Evolutionary conservation across 345 rosid genomes (phyloP).

Genomic region (Carallia brachiata): DNA sequence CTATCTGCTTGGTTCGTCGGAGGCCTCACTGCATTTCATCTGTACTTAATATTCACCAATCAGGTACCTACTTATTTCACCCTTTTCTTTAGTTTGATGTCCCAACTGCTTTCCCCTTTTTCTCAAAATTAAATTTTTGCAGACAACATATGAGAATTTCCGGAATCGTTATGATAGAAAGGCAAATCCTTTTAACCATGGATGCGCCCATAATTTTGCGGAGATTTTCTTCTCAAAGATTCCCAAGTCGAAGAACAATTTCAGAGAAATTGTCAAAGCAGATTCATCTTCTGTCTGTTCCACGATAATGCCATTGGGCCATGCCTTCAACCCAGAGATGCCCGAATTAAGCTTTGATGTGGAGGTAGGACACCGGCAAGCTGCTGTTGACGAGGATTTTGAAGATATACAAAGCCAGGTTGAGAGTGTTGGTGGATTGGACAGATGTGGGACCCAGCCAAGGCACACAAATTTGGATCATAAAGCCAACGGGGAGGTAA

Average conservation of each 20-base stretch:
- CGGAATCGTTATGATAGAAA: conserved; percentile 66
- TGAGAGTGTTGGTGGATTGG: conserved; percentile 48
- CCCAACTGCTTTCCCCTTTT: neutral
- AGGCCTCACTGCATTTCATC: conserved; percentile 84
- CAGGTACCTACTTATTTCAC: conserved; percentile 47
- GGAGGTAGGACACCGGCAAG: conserved; percentile 52
- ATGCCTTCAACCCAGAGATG: conserved; percentile 36
- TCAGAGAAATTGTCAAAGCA: conserved; percentile 45
- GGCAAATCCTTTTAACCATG: conserved; percentile 64
- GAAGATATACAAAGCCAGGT: conserved; percentile 54
- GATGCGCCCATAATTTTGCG: conserved; percentile 37
- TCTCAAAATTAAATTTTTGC: conserved; percentile 23
- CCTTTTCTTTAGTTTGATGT: neutral
- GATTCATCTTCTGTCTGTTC: conserved; percentile 38
- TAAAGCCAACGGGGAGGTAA: conserved; percentile 45
- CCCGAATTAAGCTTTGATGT: conserved; percentile 43
- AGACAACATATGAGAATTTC: conserved; percentile 92
- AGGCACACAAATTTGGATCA: conserved; percentile 32
- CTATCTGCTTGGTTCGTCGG: conserved; percentile 83
- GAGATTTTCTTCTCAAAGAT: conserved; percentile 51
- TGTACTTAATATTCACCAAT: conserved; percentile 70
- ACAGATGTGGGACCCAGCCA: conserved; percentile 50
- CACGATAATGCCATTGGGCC: conserved; percentile 31
- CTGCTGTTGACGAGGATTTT: conserved; percentile 62
- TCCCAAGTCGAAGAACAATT: conserved; percentile 56